Conservation (phyloP, 345 rosid species). For the Moricandia moricandioides region DNA sequence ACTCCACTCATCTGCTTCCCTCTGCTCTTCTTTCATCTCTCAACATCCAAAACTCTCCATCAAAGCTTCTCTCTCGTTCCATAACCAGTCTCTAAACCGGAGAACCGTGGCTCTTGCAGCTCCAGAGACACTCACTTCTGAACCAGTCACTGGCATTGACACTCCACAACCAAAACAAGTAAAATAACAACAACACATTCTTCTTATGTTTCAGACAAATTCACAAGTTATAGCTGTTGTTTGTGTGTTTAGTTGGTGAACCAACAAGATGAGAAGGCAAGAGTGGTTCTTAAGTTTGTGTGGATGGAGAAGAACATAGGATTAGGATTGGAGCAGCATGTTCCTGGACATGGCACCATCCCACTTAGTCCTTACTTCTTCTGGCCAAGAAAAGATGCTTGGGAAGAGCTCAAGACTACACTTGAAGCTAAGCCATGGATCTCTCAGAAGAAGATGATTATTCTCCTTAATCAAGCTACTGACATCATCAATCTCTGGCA, state of each 20-base stretch:
- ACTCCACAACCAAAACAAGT: slow-evolving; percentile 38
- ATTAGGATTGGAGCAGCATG: slow-evolving; percentile 60
- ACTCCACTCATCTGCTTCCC: slow-evolving; percentile 38
- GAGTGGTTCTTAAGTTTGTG: slow-evolving; percentile 68
- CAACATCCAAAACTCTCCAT: slow-evolving; percentile 27
- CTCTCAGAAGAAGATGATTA: slow-evolving; percentile 78
- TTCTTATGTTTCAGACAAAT: slow-evolving; percentile 10
- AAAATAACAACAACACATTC: not conserved
- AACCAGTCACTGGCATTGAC: slow-evolving; percentile 26
- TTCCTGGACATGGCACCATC: slow-evolving; percentile 70
- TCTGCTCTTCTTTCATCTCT: slow-evolving; percentile 27
- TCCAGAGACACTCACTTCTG: slow-evolving; percentile 48
- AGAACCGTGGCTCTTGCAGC: slow-evolving; percentile 43
- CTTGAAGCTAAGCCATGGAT: slow-evolving; percentile 78
- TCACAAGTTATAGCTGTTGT: not conserved
- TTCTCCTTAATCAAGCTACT: slow-evolving; percentile 82
- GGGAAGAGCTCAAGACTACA: slow-evolving; percentile 79
- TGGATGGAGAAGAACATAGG: slow-evolving; percentile 95
- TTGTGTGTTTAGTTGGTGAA: slow-evolving; percentile 38
- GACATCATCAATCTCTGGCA: slow-evolving; percentile 86
- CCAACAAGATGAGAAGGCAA: slow-evolving; percentile 49
- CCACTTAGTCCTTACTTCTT: slow-evolving; percentile 79
- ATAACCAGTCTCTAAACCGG: slow-evolving; percentile 24
- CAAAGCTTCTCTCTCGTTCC: slow-evolving; percentile 18
- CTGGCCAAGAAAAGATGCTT: slow-evolving; percentile 83